A percentile compares a stretch with the other conserved stretches of the same genome.
Conservation (phyloP, 805 yeast genomes). For the Metschnikowia orientalis region DNA sequence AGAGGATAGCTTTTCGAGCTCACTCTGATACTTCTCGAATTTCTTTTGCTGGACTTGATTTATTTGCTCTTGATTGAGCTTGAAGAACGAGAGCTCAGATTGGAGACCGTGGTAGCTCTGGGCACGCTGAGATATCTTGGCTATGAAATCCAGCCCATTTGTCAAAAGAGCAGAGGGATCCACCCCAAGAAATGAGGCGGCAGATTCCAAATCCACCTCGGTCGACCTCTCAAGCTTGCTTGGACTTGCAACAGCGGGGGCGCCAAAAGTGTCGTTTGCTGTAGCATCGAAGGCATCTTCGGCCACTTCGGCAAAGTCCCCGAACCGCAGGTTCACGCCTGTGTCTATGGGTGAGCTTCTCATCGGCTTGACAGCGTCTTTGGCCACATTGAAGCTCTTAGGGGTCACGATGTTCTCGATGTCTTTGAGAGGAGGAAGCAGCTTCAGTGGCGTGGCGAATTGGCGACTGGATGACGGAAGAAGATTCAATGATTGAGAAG, state of each 20-base stretch:
- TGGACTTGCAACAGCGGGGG: conserved; percentile 5
- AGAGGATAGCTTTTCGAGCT: conserved; percentile 18
- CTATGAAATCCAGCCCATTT: conserved; percentile 15
- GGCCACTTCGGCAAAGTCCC: conserved; percentile 12
- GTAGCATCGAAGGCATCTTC: conserved; percentile 16
- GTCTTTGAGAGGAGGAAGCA: conserved; percentile 40
- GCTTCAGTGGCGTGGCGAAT: conserved; percentile 40
- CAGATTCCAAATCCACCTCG: conserved; percentile 13
- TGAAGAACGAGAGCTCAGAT: conserved; percentile 29
- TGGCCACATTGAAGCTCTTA: conserved; percentile 38
- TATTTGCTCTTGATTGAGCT: conserved; percentile 33
- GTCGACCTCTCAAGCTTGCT: conserved; percentile 8
- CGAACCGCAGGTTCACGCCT: conserved; percentile 10
- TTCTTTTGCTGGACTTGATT: conserved; percentile 25
- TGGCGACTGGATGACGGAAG: conserved; percentile 10
- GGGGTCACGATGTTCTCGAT: conserved; percentile 40
- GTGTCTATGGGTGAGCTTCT: conserved; percentile 22
- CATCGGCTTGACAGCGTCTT: conserved; percentile 22
- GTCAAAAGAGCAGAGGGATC: conserved; percentile 17
- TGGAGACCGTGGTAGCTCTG: conserved; percentile 26
- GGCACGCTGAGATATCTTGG: conserved; percentile 23
- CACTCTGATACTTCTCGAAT: conserved; percentile 19
- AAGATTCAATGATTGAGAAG: conserved; percentile 8
- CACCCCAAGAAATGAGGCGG: conserved; percentile 27
- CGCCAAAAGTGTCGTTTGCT: conserved; percentile 18